Conservation (phyloP, 1,139 yeast genomes). For the Pichia sp. region DNA sequence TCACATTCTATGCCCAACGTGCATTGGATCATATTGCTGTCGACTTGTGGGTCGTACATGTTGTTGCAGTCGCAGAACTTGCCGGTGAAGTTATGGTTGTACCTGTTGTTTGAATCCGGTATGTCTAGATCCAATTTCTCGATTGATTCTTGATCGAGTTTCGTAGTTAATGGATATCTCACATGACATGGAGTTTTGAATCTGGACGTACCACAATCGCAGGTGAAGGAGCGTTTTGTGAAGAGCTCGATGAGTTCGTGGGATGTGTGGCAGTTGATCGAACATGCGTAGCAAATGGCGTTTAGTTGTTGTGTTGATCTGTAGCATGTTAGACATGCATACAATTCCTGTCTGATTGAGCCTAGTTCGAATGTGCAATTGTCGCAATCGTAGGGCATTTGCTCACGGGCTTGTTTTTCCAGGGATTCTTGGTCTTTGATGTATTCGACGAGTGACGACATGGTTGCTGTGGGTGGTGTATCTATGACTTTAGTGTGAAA, state of each 20-base stretch:
- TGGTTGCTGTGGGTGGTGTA: background rate
- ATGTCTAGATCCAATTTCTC: constrained; percentile 41
- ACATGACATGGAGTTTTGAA: constrained; percentile 65
- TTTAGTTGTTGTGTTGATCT: constrained; percentile 36
- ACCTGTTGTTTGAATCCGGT: constrained; percentile 56
- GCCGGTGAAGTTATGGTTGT: constrained; percentile 78
- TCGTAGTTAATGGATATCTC: constrained; percentile 34
- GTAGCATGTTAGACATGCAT: constrained; percentile 81
- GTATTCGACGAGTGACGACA: constrained; percentile 14
- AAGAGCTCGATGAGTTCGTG: constrained; percentile 88
- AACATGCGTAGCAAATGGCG: constrained; percentile 94
- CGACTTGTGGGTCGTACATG: constrained; percentile 67
- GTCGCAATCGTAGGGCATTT: constrained; percentile 89
- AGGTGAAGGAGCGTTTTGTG: constrained; percentile 73
- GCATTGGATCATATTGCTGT: constrained; percentile 87
- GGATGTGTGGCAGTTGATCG: constrained; percentile 86
- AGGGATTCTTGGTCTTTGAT: constrained; percentile 11
- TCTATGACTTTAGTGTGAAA: no score
- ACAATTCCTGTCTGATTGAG: constrained; percentile 73
- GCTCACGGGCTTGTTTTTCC: constrained; percentile 62
- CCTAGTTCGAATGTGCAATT: constrained; percentile 76
- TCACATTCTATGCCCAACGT: constrained; percentile 77
- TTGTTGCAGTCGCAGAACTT: constrained; percentile 68
- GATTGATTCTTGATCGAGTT: background rate
- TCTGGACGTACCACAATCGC: constrained; percentile 92